These are phyloP conservation scores for Citrus unshiu DNA, from an alignment of 345 rosid genomes.

Conservation along the genomic window DNA sequence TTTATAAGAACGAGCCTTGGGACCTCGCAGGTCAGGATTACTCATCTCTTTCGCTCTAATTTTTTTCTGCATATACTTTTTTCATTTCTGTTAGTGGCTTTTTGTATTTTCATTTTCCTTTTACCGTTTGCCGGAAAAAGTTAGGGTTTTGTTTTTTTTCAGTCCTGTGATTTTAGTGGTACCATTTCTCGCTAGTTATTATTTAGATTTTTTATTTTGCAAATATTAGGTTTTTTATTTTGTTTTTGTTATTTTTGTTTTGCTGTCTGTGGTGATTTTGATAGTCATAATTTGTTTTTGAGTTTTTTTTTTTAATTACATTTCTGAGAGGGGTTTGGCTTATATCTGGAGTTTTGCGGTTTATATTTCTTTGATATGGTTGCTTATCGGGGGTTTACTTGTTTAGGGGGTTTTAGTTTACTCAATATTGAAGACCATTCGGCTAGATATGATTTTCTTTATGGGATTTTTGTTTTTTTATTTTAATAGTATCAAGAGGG, in stretches of 20 bases:
- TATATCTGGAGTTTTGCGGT: no score
- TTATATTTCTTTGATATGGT: neutral
- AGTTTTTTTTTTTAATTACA: neutral
- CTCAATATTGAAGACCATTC: slow-evolving; percentile 50
- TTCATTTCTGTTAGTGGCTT: neutral
- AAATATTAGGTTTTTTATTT: neutral
- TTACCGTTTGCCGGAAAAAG: neutral
- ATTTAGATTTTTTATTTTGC: neutral
- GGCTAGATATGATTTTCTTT: neutral
- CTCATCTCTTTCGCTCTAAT: neutral
- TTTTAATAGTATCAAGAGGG: neutral
- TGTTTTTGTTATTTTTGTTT: neutral
- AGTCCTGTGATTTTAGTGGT: neutral
- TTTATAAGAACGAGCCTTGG: slow-evolving; percentile 90
- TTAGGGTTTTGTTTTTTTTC: neutral
- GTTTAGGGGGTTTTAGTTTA: slow-evolving; percentile 22
- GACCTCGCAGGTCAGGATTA: slow-evolving; percentile 59
- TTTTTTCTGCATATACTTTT: neutral
- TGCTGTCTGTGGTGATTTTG: neutral
- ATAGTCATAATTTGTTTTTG: neutral
- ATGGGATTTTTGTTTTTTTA: neutral
- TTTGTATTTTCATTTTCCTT: neutral
- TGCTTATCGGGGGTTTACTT: neutral
- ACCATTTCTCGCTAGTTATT: slow-evolving; percentile 1
- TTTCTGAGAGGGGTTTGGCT: neutral